These are phyloP conservation scores for Leucaena leucocephala DNA, from an alignment of 306 rosid genomes.

Conservation along the genomic window DNA sequence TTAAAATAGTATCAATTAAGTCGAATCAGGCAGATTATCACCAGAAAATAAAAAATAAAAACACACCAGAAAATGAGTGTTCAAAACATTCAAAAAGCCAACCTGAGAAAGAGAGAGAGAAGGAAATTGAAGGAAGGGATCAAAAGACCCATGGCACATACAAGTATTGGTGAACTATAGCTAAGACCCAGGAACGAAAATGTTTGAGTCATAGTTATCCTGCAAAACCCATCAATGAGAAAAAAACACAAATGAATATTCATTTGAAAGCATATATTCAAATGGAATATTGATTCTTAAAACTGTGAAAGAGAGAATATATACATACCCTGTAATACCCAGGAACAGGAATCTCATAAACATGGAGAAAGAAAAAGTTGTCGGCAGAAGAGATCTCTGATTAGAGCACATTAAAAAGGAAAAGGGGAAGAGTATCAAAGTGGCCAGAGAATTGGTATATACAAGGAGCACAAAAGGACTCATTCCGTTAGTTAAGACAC, in stretches of 20 bases:
- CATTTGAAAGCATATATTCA: background rate
- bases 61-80: background rate
- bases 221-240: constrained; percentile 39
- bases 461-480: constrained; percentile 72
- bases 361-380: constrained; percentile 57
- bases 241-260: background rate
- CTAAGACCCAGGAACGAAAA: constrained; percentile 65
- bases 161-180: constrained; percentile 79
- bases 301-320: background rate
- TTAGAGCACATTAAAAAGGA: constrained; percentile 52
- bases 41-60: background rate
- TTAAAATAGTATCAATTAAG: constrained; percentile 23
- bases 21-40: background rate
- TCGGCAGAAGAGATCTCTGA: constrained; percentile 43
- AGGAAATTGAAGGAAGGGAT: constrained; percentile 65
- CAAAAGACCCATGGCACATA: constrained; percentile 73
- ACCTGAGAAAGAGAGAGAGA: constrained; percentile 62
- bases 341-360: constrained; percentile 62
- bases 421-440: constrained; percentile 57
- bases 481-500: constrained; percentile 64
- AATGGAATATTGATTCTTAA: constrained; percentile 13
- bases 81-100: constrained; percentile 21
- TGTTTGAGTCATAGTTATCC: constrained; percentile 70
- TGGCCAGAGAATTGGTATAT: constrained; percentile 59
- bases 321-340: constrained; percentile 70